Conservation (phyloP, 169 alveolate species). For the Cryptosporidium ubiquitum region DNA sequence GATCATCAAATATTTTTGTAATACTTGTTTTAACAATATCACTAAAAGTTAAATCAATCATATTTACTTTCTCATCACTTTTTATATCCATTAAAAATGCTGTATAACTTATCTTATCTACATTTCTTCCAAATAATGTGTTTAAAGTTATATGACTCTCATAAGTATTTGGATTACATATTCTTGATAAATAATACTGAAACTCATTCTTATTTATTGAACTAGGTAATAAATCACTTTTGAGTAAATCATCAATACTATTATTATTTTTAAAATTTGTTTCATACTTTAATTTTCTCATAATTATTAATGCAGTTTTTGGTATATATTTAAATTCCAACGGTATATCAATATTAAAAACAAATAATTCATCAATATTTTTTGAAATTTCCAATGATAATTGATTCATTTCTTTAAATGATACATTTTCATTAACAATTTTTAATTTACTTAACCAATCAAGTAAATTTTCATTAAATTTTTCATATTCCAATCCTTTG, state of each 20-base stretch:
- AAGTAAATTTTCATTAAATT: neutral
- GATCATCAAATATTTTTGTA: conserved; percentile 38
- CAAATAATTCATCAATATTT: neutral
- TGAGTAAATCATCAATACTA: conserved; percentile 13
- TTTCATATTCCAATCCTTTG: conserved; percentile 22
- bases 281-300: conserved; percentile 1
- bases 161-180: conserved; percentile 56
- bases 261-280: neutral
- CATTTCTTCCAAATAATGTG: conserved; percentile 47
- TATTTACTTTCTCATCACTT: conserved; percentile 32
- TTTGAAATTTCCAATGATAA: neutral
- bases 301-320: conserved; percentile 38
- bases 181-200: conserved; percentile 47
- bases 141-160: conserved; percentile 52
- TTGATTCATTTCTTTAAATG: neutral
- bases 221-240: conserved; percentile 44
- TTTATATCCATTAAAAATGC: conserved; percentile 53
- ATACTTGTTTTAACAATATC: conserved; percentile 67
- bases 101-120: conserved; percentile 24
- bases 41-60: conserved; percentile 52
- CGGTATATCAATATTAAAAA: conserved; percentile 34
- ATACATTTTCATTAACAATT: neutral
- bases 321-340: conserved; percentile 52
- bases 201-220: conserved; percentile 50
- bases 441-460: conserved; percentile 1